A percentile compares a stretch with the other conserved stretches of the same genome.
phyloP scores from a whole-genome alignment of 805 yeast genomes.

The Saturnispora halmiae region DNA sequence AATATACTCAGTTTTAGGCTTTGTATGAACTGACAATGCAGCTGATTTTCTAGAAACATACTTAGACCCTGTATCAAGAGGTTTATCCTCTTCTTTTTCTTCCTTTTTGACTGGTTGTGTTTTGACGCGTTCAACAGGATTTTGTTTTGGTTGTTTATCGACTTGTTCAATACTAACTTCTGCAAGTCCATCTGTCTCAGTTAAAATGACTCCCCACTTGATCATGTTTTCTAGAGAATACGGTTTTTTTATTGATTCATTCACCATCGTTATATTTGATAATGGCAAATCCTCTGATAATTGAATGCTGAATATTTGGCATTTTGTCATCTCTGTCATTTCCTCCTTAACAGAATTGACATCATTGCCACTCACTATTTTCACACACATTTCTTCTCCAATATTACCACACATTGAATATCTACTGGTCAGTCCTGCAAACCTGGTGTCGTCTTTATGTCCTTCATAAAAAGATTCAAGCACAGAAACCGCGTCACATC shows the following conservation, averaged over 20 bases:
- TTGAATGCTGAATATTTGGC: slow-evolving; percentile 21
- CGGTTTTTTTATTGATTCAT: slow-evolving; percentile 10
- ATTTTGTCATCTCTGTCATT: slow-evolving; percentile 15
- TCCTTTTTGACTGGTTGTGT: not conserved
- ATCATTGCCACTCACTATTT: slow-evolving; percentile 11
- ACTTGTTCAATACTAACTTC: not conserved
- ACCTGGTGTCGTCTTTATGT: slow-evolving; percentile 12
- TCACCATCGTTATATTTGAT: slow-evolving; percentile 18
- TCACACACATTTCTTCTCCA: slow-evolving; percentile 6
- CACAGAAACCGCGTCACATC: slow-evolving; percentile 17
- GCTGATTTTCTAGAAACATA: slow-evolving; percentile 14
- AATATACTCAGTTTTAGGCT: slow-evolving; percentile 9
- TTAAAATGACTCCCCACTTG: slow-evolving; percentile 22
- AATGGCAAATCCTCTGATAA: slow-evolving; percentile 13
- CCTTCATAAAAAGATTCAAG: slow-evolving; percentile 18
- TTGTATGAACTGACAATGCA: slow-evolving; percentile 14
- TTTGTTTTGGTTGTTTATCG: not conserved
- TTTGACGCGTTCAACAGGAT: not conserved
- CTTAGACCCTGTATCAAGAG: slow-evolving; percentile 14
- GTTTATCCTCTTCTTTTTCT: not conserved
- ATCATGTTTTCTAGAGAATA: slow-evolving; percentile 17
- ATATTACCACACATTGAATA: slow-evolving; percentile 13
- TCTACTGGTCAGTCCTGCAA: slow-evolving; percentile 13
- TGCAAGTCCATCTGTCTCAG: slow-evolving; percentile 11
- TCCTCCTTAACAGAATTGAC: slow-evolving; percentile 14